Conservation (phyloP, 331 rosid genomes). For the Pyrus hybrid region DNA sequence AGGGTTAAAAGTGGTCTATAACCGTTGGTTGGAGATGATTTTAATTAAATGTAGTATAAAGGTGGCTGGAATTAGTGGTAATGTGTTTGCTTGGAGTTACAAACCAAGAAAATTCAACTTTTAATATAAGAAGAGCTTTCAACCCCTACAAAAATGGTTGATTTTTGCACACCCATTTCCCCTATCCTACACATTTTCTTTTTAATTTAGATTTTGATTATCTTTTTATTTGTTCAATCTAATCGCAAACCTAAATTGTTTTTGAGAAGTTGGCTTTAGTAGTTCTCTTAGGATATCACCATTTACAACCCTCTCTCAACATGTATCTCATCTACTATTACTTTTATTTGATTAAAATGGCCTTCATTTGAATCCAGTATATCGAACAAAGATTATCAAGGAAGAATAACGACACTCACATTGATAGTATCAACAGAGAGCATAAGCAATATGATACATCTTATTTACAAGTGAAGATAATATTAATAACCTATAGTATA, state of each 20-base stretch:
- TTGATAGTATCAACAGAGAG: neutral
- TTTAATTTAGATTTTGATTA: neutral
- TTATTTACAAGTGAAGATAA: too few relatives aligned
- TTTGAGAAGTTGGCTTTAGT: neutral
- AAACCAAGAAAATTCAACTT: neutral
- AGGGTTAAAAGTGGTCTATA: too few relatives aligned
- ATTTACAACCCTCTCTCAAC: neutral
- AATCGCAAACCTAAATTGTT: neutral
- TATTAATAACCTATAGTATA: too few relatives aligned
- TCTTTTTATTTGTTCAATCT: too few relatives aligned
- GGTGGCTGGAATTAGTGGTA: neutral
- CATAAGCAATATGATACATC: neutral
- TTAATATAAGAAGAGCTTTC: neutral
- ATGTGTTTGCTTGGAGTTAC: neutral
- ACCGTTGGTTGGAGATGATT: neutral
- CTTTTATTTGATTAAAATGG: neutral
- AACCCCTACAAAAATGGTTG: neutral
- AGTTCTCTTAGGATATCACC: neutral
- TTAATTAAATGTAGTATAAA: too few relatives aligned
- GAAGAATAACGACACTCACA: too few relatives aligned
- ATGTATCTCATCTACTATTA: neutral
- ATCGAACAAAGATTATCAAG: too few relatives aligned
- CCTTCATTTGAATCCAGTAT: too few relatives aligned
- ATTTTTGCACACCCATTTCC: neutral
- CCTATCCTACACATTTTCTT: too few relatives aligned